phyloP scores from a whole-genome alignment of 306 rosid genomes.

The Glycine latifolia region DNA sequence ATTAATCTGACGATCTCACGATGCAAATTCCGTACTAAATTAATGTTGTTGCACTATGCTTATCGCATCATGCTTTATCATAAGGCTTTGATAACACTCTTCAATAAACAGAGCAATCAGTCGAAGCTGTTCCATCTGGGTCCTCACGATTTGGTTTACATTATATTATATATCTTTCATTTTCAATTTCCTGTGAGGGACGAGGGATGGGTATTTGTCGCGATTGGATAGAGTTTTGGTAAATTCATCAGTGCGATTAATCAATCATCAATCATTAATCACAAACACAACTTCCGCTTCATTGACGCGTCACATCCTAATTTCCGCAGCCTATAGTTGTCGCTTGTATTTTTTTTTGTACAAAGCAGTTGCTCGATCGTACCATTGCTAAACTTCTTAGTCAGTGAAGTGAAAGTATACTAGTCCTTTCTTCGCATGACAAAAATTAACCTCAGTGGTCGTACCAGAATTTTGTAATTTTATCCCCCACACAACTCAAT shows the following conservation, averaged over 20 bases:
- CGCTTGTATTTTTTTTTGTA: conserved; percentile 28
- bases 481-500: not conserved
- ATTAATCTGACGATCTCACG: no score
- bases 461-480: conserved; percentile 16
- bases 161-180: not conserved
- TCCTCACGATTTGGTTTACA: conserved; percentile 25
- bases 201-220: not conserved
- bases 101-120: no score
- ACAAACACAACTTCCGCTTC: conserved; percentile 16
- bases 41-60: not conserved
- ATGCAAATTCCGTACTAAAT: no score
- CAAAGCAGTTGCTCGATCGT: conserved; percentile 33
- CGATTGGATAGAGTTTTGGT: not conserved
- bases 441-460: not conserved
- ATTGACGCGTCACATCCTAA: conserved; percentile 42
- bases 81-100: no score
- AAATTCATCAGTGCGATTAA: conserved; percentile 8
- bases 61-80: no score
- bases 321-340: conserved; percentile 41
- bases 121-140: not conserved
- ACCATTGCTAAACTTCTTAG: not conserved
- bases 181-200: not conserved
- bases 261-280: conserved; percentile 44
- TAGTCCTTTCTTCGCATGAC: conserved; percentile 18
- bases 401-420: not conserved